Conservation (phyloP, 164 flowering plant genomes). For the Liriodendron chinense region DNA sequence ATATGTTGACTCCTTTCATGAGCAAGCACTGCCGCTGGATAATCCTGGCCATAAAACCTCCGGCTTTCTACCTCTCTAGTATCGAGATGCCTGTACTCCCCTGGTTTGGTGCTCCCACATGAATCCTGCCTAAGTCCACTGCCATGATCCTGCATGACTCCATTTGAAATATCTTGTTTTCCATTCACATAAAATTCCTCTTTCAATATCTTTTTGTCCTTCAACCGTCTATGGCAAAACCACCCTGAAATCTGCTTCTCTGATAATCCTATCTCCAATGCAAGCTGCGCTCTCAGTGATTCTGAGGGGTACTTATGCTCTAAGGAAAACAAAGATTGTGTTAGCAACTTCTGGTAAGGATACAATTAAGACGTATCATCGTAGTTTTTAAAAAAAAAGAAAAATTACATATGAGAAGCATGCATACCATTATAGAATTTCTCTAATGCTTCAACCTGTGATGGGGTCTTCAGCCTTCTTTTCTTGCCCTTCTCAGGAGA, state of each 20-base stretch:
- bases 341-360: background rate
- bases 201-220: constrained; percentile 61
- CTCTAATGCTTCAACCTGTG: constrained; percentile 72
- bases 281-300: constrained; percentile 55
- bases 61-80: constrained; percentile 79
- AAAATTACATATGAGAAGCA: constrained; percentile 2
- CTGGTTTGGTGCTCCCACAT: constrained; percentile 88
- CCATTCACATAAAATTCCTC: constrained; percentile 50
- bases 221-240: constrained; percentile 95
- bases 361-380: background rate
- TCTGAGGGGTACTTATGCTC: constrained; percentile 89
- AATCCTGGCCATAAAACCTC: constrained; percentile 37
- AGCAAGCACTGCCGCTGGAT: constrained; percentile 30
- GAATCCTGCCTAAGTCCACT: constrained; percentile 88
- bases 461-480: constrained; percentile 74
- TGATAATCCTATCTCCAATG: constrained; percentile 64
- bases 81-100: constrained; percentile 51
- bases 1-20: constrained; percentile 31
- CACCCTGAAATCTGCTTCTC: constrained; percentile 93
- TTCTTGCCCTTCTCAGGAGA: constrained; percentile 51
- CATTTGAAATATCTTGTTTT: constrained; percentile 76
- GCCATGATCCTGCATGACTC: constrained; percentile 72
- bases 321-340: constrained; percentile 24
- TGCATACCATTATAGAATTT: constrained; percentile 66
- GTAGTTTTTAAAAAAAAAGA: background rate